phyloP scores from a whole-genome alignment of 2,329 filamentous ascomycete species.

The Epichloe hybrida region DNA sequence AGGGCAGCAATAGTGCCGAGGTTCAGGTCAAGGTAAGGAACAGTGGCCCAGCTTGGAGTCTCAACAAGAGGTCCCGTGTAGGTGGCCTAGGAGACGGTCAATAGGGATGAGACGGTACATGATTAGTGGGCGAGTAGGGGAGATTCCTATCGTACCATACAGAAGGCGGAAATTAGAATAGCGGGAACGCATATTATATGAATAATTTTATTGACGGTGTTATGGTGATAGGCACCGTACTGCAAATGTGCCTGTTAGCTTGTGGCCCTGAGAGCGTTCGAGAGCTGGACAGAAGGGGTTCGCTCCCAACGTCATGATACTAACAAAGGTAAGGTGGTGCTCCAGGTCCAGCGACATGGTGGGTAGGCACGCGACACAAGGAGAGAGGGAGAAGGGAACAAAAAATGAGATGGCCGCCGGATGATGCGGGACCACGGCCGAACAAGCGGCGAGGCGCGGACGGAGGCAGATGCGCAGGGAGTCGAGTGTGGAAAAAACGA shows the following conservation, averaged over 20 bases:
- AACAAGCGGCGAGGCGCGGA: slow-evolving; percentile 2
- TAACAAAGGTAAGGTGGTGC: slow-evolving; percentile 67
- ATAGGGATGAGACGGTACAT: neutral
- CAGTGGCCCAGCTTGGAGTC: slow-evolving; percentile 52
- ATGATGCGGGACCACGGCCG: neutral
- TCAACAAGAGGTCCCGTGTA: slow-evolving; percentile 50
- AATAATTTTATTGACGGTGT: slow-evolving; percentile 63
- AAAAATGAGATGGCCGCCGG: neutral
- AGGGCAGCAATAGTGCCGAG: slow-evolving; percentile 50
- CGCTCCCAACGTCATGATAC: neutral
- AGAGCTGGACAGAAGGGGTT: neutral
- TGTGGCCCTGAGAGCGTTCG: neutral
- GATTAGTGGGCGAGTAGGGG: neutral
- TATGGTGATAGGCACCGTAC: slow-evolving; percentile 78
- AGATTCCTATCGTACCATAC: slow-evolving; percentile 45
- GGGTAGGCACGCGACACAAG: slow-evolving; percentile 10
- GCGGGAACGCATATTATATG: slow-evolving; percentile 70
- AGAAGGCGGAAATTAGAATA: slow-evolving; percentile 57
- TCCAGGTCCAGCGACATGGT: slow-evolving; percentile 62
- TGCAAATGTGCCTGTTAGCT: slow-evolving; percentile 20
- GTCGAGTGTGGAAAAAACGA: neutral
- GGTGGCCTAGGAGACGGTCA: slow-evolving; percentile 32
- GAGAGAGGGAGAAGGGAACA: neutral
- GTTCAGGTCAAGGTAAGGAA: slow-evolving; percentile 54
- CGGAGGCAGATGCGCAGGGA: neutral